Conservation (phyloP, 305 asterid species). For the Fraxinus latifolia region DNA sequence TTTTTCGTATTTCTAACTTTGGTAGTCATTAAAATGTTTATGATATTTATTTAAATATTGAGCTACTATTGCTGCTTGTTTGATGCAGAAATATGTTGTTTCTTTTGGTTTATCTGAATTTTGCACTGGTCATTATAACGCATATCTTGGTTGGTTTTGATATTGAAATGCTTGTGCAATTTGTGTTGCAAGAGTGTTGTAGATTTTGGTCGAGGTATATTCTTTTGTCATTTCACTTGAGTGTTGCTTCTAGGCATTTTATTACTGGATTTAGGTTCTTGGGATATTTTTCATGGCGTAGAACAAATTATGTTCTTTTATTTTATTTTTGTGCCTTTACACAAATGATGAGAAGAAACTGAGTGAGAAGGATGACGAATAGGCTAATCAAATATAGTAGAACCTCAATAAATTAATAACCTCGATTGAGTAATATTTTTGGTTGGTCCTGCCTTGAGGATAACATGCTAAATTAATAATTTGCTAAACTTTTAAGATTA, state of each 20-base stretch:
- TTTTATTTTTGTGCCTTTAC: background rate
- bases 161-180: background rate
- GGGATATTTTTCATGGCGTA: background rate
- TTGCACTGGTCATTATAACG: background rate
- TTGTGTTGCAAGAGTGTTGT: background rate
- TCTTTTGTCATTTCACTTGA: background rate
- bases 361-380: background rate
- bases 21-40: background rate
- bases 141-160: background rate
- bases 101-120: background rate
- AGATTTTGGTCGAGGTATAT: background rate
- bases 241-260: background rate
- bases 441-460: background rate
- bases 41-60: background rate
- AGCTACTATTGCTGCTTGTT: background rate
- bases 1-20: background rate
- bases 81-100: background rate
- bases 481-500: background rate
- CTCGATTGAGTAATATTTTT: background rate
- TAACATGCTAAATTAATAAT: background rate
- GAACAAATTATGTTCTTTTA: background rate
- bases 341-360: background rate
- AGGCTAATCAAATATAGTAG: background rate
- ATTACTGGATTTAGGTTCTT: background rate
- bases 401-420: background rate